Evolutionary conservation across 2,329 filamentous ascomycete species (phyloP).

Genomic region (Tolypocladium pustulatum): DNA sequence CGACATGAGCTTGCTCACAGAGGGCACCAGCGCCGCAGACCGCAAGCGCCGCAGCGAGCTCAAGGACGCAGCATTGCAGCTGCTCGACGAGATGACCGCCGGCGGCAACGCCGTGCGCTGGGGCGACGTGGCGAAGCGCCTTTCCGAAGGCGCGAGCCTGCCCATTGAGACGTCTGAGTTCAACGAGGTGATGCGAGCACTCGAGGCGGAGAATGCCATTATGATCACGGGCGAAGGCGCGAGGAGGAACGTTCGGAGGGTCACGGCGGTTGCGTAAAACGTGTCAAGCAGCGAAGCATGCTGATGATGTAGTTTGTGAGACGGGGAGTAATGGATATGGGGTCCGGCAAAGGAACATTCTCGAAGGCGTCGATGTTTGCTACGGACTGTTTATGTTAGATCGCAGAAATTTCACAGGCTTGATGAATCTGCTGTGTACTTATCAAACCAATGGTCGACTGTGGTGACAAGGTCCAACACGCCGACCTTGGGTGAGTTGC

Average conservation of each 20-base stretch:
- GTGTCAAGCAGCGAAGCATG: neutral
- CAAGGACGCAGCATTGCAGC: constrained; percentile 63
- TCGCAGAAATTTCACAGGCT: neutral
- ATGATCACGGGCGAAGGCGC: constrained; percentile 77
- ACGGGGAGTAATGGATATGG: neutral
- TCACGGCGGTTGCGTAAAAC: constrained; percentile 39
- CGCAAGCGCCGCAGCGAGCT: constrained; percentile 73
- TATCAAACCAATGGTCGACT: neutral
- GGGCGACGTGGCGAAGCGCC: constrained; percentile 62
- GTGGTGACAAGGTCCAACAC: neutral
- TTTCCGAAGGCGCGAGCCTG: constrained; percentile 62
- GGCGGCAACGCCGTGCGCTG: constrained; percentile 60
- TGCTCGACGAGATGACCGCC: constrained; percentile 73
- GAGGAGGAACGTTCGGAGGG: constrained; percentile 69
- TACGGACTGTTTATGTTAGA: neutral
- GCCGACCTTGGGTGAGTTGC: neutral
- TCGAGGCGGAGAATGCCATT: constrained; percentile 79
- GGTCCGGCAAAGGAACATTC: neutral
- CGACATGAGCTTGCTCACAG: constrained; percentile 90
- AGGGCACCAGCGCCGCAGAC: constrained; percentile 87
- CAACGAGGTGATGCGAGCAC: constrained; percentile 62
- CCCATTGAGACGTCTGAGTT: constrained; percentile 73
- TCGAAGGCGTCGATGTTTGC: constrained; percentile 2
- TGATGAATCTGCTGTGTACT: neutral
- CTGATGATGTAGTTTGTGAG: neutral